These are phyloP conservation scores for Ustilago hordei DNA, from an alignment of 1,284 basidiomycete genomes.

Conservation along the genomic window DNA sequence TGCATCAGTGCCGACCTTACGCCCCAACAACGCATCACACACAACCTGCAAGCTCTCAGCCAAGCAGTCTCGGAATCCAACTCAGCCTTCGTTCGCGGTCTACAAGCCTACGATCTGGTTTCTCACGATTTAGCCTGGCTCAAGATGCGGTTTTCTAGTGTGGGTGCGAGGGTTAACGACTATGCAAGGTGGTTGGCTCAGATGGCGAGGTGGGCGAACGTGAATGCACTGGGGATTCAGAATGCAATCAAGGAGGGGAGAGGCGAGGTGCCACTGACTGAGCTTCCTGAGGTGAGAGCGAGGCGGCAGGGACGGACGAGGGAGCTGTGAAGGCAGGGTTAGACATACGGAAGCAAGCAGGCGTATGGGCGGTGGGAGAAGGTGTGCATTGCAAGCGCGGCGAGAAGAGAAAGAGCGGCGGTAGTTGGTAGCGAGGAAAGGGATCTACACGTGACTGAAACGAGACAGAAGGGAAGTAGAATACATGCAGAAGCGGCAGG, in stretches of 20 bases:
- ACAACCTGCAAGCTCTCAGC: background rate
- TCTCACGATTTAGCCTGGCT: background rate
- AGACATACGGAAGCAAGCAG: background rate
- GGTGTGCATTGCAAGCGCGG: background rate
- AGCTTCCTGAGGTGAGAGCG: background rate
- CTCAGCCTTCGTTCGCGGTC: background rate
- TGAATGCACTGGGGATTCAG: background rate
- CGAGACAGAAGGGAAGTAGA: background rate
- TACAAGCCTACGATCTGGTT: conserved; percentile 1
- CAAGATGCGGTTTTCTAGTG: background rate
- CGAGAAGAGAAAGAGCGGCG: background rate
- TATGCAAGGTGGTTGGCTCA: background rate
- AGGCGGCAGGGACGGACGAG: background rate
- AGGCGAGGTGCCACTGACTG: background rate
- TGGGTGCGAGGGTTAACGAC: background rate
- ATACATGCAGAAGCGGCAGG: background rate
- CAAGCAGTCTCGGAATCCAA: background rate
- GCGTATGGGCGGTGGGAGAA: background rate
- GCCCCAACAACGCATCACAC: background rate
- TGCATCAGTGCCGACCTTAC: background rate
- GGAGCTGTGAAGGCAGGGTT: background rate
- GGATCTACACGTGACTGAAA: background rate
- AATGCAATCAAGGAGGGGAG: background rate
- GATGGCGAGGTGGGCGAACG: background rate
- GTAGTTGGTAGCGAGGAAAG: background rate